These are phyloP conservation scores for Aureobasidium lini DNA, from an alignment of 2,329 filamentous ascomycete genomes.

Conservation along the genomic window DNA sequence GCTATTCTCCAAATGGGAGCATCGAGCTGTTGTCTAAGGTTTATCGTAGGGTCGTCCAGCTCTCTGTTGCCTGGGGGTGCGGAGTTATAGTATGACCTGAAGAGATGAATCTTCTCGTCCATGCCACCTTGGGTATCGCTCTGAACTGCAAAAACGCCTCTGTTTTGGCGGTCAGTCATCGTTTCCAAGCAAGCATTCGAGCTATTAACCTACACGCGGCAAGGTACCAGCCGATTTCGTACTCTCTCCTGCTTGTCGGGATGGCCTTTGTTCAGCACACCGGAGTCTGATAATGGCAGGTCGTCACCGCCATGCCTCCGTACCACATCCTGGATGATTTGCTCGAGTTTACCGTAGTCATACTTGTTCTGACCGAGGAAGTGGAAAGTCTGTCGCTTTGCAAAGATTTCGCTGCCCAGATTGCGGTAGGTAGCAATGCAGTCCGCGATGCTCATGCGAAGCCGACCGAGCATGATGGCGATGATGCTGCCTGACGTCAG, in stretches of 20 bases:
- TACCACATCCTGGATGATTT: not conserved
- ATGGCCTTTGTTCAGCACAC: not conserved
- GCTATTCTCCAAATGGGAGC: conserved; percentile 21
- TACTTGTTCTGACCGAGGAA: conserved; percentile 1
- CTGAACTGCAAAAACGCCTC: not conserved
- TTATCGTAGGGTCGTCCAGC: not conserved
- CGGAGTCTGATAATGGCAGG: not conserved
- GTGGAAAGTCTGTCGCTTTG: not conserved
- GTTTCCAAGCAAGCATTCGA: not conserved
- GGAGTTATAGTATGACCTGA: conserved; percentile 3
- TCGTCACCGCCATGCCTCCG: not conserved
- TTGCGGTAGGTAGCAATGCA: conserved; percentile 15
- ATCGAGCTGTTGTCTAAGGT: not conserved
- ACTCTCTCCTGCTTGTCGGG: not conserved
- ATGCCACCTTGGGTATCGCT: not conserved
- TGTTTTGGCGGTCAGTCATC: not conserved
- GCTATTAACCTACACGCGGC: not conserved
- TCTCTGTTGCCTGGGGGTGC: not conserved
- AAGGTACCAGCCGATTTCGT: not conserved
- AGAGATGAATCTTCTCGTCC: not conserved
- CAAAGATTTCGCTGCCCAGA: conserved; percentile 12
- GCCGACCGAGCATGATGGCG: conserved; percentile 19
- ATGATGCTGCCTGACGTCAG: conserved; percentile 16
- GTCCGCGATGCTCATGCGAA: conserved; percentile 16
- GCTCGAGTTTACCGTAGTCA: not conserved